Evolutionary conservation across 2,329 filamentous ascomycete genomes (phyloP), one percentile per base, ranked within the genome.

Genomic region (Diplodia mutila): DNA sequence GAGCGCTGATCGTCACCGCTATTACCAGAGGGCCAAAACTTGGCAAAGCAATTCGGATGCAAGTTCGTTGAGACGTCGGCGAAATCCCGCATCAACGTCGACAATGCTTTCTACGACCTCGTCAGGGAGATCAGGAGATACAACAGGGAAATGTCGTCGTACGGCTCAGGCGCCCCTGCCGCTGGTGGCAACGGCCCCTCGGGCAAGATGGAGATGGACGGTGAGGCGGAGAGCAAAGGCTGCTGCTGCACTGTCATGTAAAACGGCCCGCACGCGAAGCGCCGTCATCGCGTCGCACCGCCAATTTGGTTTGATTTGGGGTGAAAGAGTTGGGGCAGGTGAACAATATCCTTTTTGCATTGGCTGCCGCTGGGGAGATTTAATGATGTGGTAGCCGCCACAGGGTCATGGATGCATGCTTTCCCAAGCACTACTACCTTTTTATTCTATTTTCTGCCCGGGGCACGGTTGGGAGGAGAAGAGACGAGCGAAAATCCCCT

Each of bases 61-160:
- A 96, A 95, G 79, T 99, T 98, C 84, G 97, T 98, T 83, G 95
- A 99, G 85, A 98, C 95, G 14, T 99, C 95, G 51, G 95, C 95
- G 73, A 99, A 98, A 84, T 97, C 94, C 70, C 91, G 94, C 79
- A 96, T 95, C 85, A 97, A 98, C 78, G 95, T 99, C 75, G 95
- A 99, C 82, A 94, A 96, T 82, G 93, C 94, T 66, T 99, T 99
- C 84, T 98, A 94, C 86, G 94, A 98, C 79, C 94, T 98, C 74
- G 95, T 99, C 68, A 91, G 95, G 79, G 95, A 98, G 80, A 99
- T 99, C 77, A 89, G 95, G 82, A 91, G 93, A 82, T 98, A 97
- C 84, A 98, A 99, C 88, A 94, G 95, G 80, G 94, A 98, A 78
- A 96, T 97, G 90, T 93, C 94, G 69, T 92, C 92, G 69, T 92